A percentile compares a stretch with the other conserved stretches of the same genome.
Evolutionary conservation across 2,329 filamentous ascomycete genomes (phyloP).

Genomic region (Cladosporium oxysporum): DNA sequence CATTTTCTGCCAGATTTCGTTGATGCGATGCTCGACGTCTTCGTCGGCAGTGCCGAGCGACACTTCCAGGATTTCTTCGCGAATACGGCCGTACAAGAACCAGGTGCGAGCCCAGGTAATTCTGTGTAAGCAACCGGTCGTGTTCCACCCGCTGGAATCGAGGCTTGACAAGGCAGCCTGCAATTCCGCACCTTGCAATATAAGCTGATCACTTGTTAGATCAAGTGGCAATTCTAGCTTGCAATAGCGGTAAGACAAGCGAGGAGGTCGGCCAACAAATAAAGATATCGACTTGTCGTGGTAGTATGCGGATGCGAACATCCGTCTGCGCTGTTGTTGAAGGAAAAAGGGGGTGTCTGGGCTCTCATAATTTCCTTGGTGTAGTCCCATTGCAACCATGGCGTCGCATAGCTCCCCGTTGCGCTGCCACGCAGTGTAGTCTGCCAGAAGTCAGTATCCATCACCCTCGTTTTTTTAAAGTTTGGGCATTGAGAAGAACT

Average conservation of each 20-base stretch:
- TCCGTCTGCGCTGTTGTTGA: slow-evolving; percentile 35
- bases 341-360: slow-evolving; percentile 39
- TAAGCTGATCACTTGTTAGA: slow-evolving; percentile 52
- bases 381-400: slow-evolving; percentile 38
- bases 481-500: background rate
- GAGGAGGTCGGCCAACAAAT: slow-evolving; percentile 52
- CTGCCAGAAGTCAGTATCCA: slow-evolving; percentile 1
- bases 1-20: slow-evolving; percentile 43
- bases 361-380: slow-evolving; percentile 37
- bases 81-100: slow-evolving; percentile 51
- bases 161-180: slow-evolving; percentile 43
- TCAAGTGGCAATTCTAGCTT: slow-evolving; percentile 58
- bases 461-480: no score
- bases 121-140: slow-evolving; percentile 44
- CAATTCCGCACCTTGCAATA: slow-evolving; percentile 48
- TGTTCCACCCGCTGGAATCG: slow-evolving; percentile 57
- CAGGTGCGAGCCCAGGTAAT: slow-evolving; percentile 52
- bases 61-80: slow-evolving; percentile 62
- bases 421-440: slow-evolving; percentile 38
- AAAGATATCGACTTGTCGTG: slow-evolving; percentile 38
- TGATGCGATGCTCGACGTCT: slow-evolving; percentile 41
- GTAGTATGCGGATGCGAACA: slow-evolving; percentile 35
- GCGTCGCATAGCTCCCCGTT: slow-evolving; percentile 39
- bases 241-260: slow-evolving; percentile 52
- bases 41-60: slow-evolving; percentile 48